Conservation (phyloP, 352 stramenopile species). For the Phytophthora idaei region DNA sequence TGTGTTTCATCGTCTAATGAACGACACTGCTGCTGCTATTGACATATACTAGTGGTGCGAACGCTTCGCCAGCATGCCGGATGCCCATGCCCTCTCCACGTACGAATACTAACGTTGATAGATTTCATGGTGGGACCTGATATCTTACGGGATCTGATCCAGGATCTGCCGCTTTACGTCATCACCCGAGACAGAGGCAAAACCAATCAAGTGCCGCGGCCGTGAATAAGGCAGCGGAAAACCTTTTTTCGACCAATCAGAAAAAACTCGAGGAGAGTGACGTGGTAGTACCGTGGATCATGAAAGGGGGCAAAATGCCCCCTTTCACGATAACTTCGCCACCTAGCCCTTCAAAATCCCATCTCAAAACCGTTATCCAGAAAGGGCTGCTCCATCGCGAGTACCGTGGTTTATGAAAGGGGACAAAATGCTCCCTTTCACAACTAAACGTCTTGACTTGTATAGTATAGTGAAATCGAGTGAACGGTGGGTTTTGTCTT, state of each 20-base stretch:
- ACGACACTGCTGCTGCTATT: too few species aligned
- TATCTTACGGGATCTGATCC: not conserved
- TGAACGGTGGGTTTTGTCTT: too few species aligned
- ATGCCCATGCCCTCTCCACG: not conserved
- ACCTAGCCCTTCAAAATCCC: not conserved
- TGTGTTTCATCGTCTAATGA: too few species aligned
- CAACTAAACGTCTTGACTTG: not conserved
- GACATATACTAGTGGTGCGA: too few species aligned
- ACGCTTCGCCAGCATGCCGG: not conserved
- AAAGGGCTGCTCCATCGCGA: not conserved
- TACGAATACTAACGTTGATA: not conserved
- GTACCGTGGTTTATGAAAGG: not conserved
- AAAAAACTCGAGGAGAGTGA: not conserved
- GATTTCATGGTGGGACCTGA: not conserved
- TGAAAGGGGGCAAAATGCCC: not conserved
- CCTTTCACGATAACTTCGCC: not conserved
- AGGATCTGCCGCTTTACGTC: not conserved
- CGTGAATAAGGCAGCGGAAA: not conserved
- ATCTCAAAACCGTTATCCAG: too few species aligned
- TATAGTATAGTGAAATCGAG: not conserved
- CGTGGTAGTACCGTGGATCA: not conserved
- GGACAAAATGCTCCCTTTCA: not conserved
- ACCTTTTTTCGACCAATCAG: not conserved
- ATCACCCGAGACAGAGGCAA: not conserved
- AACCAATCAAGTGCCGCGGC: not conserved